Evolutionary conservation across 371 early-diverging fungal species (phyloP), one percentile per base, ranked within the genome.

Genomic region (Rhizopus delemar): DNA sequence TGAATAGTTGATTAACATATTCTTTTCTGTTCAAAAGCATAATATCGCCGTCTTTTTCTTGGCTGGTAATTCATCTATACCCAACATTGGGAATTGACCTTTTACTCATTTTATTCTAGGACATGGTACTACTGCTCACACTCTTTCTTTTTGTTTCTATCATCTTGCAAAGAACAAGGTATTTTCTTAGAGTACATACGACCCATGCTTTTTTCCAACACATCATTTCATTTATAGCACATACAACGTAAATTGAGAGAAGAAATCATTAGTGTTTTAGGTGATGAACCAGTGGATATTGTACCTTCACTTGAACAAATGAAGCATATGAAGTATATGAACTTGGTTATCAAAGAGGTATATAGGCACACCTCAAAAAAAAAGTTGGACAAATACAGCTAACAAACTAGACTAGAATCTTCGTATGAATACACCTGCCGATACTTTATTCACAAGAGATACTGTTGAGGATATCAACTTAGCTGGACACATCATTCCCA

Each of bases 401-500:
- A 5, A 22, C 22, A 22, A 22, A 13, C 15, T 8, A 9, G 33
- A 15, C 15, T 16, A 68, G 64, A 52, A 66, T 4, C 28, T 66
- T 9, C 54, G 66, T 22, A 36, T 65, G 3, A 16, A 62, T 28
- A 13, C 28, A 0, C 63, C 66, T 41, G 56, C 48, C 41, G 29
- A 53, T 15, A 15, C n/a, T 8, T 34, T 56, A n/a, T 13, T 51
- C 8, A 33, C 56, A 8, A 64, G 58, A 45, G 56, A 71, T 2
- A 66, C 64, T 13, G 0, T 61, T 7, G 72, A 81, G 57, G 75
- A 82, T 6, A 70, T 68, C 7, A 69, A 63, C 0, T 41, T 84
- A 28, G 73, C 70, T 4, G 72, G 73, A 1, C 59, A 63, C 43
- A 62, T 74, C 15, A 60, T 86, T 41, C 85, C 83, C 38, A 78